Evolutionary conservation across 2,329 filamentous ascomycete genomes (phyloP).

Genomic region (Alternaria burnsii): DNA sequence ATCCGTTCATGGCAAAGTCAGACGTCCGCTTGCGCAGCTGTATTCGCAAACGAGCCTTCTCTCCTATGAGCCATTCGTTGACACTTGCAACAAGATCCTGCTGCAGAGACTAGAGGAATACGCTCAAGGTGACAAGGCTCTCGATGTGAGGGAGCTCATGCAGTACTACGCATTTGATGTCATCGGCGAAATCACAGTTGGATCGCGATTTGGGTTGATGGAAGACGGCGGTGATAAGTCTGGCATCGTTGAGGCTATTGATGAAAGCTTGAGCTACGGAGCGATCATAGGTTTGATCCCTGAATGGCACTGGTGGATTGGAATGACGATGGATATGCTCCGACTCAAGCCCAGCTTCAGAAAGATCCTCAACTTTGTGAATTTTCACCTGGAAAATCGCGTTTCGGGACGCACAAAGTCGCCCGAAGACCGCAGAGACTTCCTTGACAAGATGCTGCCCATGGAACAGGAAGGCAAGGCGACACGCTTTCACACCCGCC

Average conservation of each 20-base stretch:
- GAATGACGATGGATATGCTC: background rate
- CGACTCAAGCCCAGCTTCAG: background rate
- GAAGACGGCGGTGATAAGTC: background rate
- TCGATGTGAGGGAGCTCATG: background rate
- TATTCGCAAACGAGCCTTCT: slow-evolving; percentile 52
- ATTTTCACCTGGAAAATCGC: background rate
- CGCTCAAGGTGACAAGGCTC: background rate
- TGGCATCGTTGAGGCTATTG: background rate
- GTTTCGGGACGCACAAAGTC: slow-evolving; percentile 10
- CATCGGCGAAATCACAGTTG: background rate
- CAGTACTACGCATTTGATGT: background rate
- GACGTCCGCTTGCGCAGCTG: slow-evolving; percentile 47
- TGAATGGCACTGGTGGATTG: background rate
- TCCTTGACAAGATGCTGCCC: slow-evolving; percentile 22
- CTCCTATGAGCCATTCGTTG: slow-evolving; percentile 52
- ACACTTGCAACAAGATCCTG: slow-evolving; percentile 30
- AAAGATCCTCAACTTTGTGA: rapidly evolving
- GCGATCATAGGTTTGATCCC: background rate
- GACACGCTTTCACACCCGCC: slow-evolving; percentile 25
- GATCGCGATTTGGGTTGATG: background rate
- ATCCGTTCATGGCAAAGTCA: slow-evolving; percentile 42
- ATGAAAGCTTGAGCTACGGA: background rate
- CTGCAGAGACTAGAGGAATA: background rate
- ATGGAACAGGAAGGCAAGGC: slow-evolving; percentile 19
- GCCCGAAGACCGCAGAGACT: slow-evolving; percentile 15